phyloP scores from a whole-genome alignment of 2,329 filamentous ascomycete species.

The Talaromyces amestolkiae region DNA sequence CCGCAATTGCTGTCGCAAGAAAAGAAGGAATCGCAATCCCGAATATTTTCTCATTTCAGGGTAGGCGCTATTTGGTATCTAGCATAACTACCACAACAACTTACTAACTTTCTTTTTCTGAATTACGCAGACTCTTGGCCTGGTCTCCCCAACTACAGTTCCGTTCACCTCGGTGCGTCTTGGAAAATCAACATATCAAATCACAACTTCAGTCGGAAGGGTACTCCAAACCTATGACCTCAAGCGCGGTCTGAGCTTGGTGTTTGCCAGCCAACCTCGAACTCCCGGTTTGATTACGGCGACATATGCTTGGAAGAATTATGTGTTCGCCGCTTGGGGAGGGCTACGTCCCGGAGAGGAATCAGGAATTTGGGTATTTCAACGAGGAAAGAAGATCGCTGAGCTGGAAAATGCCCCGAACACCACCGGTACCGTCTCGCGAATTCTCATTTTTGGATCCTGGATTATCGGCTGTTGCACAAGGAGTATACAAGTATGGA shows the following conservation, averaged over 20 bases:
- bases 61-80: conserved; percentile 52
- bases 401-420: conserved; percentile 67
- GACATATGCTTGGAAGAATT: conserved; percentile 81
- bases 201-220: conserved; percentile 89
- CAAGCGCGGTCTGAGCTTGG: conserved; percentile 80
- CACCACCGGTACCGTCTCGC: conserved; percentile 67
- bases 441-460: conserved; percentile 79
- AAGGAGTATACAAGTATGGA: conserved; percentile 85
- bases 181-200: conserved; percentile 93
- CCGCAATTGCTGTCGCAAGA: conserved; percentile 3
- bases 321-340: conserved; percentile 87
- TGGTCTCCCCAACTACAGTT: conserved; percentile 85
- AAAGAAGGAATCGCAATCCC: conserved; percentile 57
- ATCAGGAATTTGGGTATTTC: conserved; percentile 83
- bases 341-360: conserved; percentile 43
- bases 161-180: conserved; percentile 87
- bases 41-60: conserved; percentile 89
- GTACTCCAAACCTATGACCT: conserved; percentile 95
- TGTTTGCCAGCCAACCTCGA: conserved; percentile 90
- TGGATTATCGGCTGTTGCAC: conserved; percentile 82
- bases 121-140: conserved; percentile 70
- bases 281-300: conserved; percentile 84
- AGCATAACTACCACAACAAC: not conserved
- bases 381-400: conserved; percentile 79
- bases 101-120: not conserved